Base-by-base conservation (phyloP, 495 filamentous ascomycete genomes). In the Podospora conica region DNA sequence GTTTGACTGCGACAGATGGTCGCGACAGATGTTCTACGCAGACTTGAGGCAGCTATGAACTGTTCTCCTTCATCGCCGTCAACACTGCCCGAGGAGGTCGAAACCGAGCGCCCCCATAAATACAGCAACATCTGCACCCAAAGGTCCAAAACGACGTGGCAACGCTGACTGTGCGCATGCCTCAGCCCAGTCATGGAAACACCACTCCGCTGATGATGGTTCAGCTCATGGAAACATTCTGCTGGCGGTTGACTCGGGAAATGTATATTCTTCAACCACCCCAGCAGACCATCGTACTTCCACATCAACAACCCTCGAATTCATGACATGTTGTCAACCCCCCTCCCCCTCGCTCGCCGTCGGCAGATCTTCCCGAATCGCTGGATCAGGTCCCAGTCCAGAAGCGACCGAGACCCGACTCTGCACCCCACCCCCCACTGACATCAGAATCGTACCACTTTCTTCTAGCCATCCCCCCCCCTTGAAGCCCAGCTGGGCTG, bases 371-470 rank as follows among this genome's bases (percentile, higher is more conserved):
- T n/a, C 40, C 40, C 40, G 40, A n/a, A n/a, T n/a, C 40, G 6
- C 15, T 11, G 57, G 25, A 5, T 20, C 23, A 2, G 15, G 59
- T 9, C 12, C 29, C 53, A 20, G 18, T 24, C 22, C 28, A 31
- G 28, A 28, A 63, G 23, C 48, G 23, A 54, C 40, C 24, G 7
- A 10, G 6, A 22, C 22, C 15, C n/a, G n/a, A n/a, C n/a, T n/a
- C n/a, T n/a, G n/a, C n/a, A n/a, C n/a, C n/a, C n/a, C n/a, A 27
- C 20, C 54, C 25, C n/a, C 60, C 31, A 48, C 65, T 70, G 71
- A 72, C 73, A 72, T 73, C 71, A 75, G 61, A 75, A 75, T 75
- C 73, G 73, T 75, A 75, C 73, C 67, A 75, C 68, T 68, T 69
- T 58, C 53, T 57, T 66, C 40, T 48, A 18, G 40, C 40, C 40